Evolutionary conservation across 768 basidiomycete species (phyloP), one percentile per base, ranked within the genome.

Genomic region (Auricularia sp.): DNA sequence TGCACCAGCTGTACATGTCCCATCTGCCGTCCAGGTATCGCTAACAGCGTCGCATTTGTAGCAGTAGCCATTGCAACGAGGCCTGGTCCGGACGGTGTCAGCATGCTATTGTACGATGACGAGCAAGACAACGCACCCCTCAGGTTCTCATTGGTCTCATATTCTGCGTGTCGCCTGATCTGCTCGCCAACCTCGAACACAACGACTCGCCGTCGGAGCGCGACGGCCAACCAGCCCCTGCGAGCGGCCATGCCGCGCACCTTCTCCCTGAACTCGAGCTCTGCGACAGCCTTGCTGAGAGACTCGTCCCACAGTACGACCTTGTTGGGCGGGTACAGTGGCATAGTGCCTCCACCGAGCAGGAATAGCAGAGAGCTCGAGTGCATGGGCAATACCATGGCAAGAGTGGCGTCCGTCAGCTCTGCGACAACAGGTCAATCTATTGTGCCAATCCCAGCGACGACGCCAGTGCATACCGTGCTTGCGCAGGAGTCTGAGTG

Each of bases 291-390:
- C 66, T 78, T 77, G n/a, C 84, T 84, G 3, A 83, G 75, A 3
- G 81, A 82, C 75, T 92, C 92, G 74, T 95, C 89, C 91, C 91
- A 95, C 62, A 96, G 73, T 67, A 95, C 80, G 63, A 94, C 90
- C 77, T 96, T 95, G 76, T 95, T 95, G 35, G 88, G 90, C 35
- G 93, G 90, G 75, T 93, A 95, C 10, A 88, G 82, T 36, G 93
- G 93, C 73, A 90, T 93, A 63, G 86, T 83, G 44, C 93, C 91
- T 56, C 93, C 93, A 61, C 93, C 93, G 63, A 93, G 79, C 59
- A 95, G 84, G 74, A 93, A 93, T 61, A 94, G 79, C 23, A 95
- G 77, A 65, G 91, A 92, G 11, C 91, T 87, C 11, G 86, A 82
- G 71, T 94, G 91, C 64, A 91, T 77, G 2, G 93, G 93, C 14